These are phyloP conservation scores for Multifurca ochricompacta DNA, from an alignment of 768 basidiomycete species.

Conservation along the genomic window DNA sequence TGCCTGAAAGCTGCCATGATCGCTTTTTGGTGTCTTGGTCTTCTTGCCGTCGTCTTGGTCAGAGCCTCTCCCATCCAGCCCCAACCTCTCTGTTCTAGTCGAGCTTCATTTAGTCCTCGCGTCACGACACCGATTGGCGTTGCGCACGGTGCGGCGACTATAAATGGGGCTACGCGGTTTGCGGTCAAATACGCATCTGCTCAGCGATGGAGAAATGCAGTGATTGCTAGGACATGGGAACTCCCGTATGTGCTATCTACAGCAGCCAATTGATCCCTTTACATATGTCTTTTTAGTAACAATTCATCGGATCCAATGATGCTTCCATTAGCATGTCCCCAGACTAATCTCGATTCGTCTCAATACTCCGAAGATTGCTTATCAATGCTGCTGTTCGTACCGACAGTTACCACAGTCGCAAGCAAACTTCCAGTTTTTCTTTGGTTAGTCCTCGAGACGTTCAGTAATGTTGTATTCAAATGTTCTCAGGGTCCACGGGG, in stretches of 20 bases:
- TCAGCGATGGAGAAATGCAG: conserved; percentile 51
- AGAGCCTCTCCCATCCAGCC: conserved; percentile 30
- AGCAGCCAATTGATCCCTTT: not conserved
- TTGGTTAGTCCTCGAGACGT: conserved; percentile 38
- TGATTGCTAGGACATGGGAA: conserved; percentile 46
- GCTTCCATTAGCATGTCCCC: conserved; percentile 69
- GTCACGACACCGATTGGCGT: conserved; percentile 47
- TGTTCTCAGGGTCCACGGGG: conserved; percentile 69
- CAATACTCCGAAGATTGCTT: conserved; percentile 70
- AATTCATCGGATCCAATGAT: conserved; percentile 41
- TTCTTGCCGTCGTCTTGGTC: conserved; percentile 26
- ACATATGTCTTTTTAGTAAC: conserved; percentile 32
- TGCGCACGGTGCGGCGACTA: conserved; percentile 45
- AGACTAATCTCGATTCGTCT: conserved; percentile 43
- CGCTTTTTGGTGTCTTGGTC: conserved; percentile 28
- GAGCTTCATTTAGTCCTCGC: conserved; percentile 23
- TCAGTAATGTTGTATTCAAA: not conserved
- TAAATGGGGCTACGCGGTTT: conserved; percentile 46
- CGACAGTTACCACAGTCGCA: conserved; percentile 31
- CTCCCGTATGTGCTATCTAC: conserved; percentile 46
- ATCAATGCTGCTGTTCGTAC: conserved; percentile 68
- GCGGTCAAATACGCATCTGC: conserved; percentile 62
- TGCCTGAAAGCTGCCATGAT: conserved; percentile 28
- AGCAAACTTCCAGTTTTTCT: conserved; percentile 44
- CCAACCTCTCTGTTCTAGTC: conserved; percentile 36